Evolutionary conservation across 1,284 basidiomycete species (phyloP), one percentile per base, ranked within the genome.

Genomic region (Moniliella sp.): DNA sequence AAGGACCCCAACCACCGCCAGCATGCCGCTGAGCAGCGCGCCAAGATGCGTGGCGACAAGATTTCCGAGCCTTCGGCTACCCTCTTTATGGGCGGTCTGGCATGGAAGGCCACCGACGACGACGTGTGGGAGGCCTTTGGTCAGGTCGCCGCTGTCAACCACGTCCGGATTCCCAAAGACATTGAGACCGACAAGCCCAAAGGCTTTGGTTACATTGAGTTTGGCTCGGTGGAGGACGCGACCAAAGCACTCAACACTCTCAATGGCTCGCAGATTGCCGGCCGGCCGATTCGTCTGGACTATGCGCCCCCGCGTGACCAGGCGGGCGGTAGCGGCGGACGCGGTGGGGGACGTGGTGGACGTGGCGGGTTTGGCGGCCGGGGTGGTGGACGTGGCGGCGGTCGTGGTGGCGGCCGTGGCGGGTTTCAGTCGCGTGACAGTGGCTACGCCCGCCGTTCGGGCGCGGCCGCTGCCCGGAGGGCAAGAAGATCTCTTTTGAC

Each of bases 161-260:
- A 68, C 48, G 82, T 97, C 30, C 73, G 86, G 42, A 65, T 97
- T 34, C 84, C 86, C 18, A 94, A 84, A 32, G 86, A 97, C 62
- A 70, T 79, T 40, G 91, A 97, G 37, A 72, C 78, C 4, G 84
- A 82, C 29, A 71, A 70, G 43, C 75, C 81, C 36, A 97, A 94
- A 65, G 91, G 91, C 53, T 97, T 88, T 64, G 91, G 76, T 28
- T 97, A 97, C 65, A 78, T 94, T 59, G 83, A 93, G 64, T 93
- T 86, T 62, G 73, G 74, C 43, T 73, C 77, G 45, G 60, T 82
- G 32, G 78, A 76, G 28, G 65, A 71, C 42, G 81, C 91, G 9
- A 76, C 76, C 64, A 76, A 76, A 59, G 91, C 88, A 3, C 71
- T 75, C 42, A 73, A 72, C 47, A 51, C 47, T 19, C 66, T 74